Conservation (phyloP, 352 stramenopile genomes). For the Pythium pyrilobum region DNA sequence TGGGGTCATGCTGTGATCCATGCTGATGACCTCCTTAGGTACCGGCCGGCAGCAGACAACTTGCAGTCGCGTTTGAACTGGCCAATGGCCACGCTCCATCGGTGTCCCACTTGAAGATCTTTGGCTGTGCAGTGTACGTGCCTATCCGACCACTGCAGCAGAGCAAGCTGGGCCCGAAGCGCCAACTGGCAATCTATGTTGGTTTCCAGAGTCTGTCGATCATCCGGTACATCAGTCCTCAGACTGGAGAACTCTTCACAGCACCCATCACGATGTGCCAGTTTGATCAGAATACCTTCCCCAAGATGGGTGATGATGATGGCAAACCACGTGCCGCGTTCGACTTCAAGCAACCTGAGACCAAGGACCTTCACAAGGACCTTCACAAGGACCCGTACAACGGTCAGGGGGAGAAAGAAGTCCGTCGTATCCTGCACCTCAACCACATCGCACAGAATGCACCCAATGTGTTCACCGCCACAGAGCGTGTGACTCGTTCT, state of each 20-base stretch:
- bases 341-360: conserved; percentile 14
- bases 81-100: conserved; percentile 1
- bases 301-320: conserved; percentile 8
- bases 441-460: conserved; percentile 11
- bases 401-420: conserved; percentile 17
- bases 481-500: conserved; percentile 14
- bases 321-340: background rate
- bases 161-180: conserved; percentile 11
- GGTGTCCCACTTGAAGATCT: conserved; percentile 6
- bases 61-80: conserved; percentile 2
- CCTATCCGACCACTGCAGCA: conserved; percentile 9
- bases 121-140: conserved; percentile 14
- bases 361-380: no score
- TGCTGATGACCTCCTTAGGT: conserved; percentile 3
- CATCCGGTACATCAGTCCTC: conserved; percentile 13
- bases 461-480: conserved; percentile 10
- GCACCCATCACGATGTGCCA: conserved; percentile 17
- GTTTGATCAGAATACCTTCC: conserved; percentile 18
- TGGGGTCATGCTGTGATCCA: conserved; percentile 13
- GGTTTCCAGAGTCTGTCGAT: conserved; percentile 19
- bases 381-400: conserved; percentile 13
- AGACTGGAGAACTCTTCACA: conserved; percentile 19
- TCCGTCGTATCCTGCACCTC: conserved; percentile 16
- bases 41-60: background rate
- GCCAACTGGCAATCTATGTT: conserved; percentile 20